These are phyloP conservation scores for Boeremia exigua DNA, from an alignment of 2,329 filamentous ascomycete species.

Conservation along the genomic window DNA sequence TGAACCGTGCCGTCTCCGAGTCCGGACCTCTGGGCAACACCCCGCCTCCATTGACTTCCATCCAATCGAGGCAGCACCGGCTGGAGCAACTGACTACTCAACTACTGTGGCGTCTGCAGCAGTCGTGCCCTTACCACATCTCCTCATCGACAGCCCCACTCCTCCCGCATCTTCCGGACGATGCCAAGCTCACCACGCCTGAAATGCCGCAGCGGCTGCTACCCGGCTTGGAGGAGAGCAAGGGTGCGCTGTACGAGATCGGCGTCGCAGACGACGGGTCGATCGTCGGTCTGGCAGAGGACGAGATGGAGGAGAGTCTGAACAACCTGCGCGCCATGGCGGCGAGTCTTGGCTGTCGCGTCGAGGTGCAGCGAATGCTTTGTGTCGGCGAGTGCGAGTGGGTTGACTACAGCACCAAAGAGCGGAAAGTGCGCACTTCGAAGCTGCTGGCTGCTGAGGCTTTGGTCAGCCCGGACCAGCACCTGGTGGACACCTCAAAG, in stretches of 20 bases:
- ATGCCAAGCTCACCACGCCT: constrained; percentile 65
- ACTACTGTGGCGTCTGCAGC: constrained; percentile 90
- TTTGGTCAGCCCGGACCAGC: constrained; percentile 71
- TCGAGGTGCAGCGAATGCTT: constrained; percentile 82
- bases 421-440: constrained; percentile 33
- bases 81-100: constrained; percentile 94
- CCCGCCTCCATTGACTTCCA: constrained; percentile 58
- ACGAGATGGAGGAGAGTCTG: constrained; percentile 92
- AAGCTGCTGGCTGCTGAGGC: constrained; percentile 90
- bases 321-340: constrained; percentile 88
- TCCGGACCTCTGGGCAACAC: constrained; percentile 37
- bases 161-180: constrained; percentile 75
- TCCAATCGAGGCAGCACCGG: constrained; percentile 78
- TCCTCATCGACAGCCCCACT: constrained; percentile 77
- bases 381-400: constrained; percentile 86
- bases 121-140: constrained; percentile 90
- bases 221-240: constrained; percentile 87
- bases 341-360: constrained; percentile 83
- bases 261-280: constrained; percentile 94
- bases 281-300: constrained; percentile 83
- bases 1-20: constrained; percentile 41
- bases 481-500: constrained; percentile 30
- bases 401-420: constrained; percentile 53
- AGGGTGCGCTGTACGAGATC: constrained; percentile 94
- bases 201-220: constrained; percentile 62